A percentile compares a stretch with the other conserved stretches of the same genome.
Conservation (phyloP, 805 yeast genomes). For the Cyberlindnera petersonii region DNA sequence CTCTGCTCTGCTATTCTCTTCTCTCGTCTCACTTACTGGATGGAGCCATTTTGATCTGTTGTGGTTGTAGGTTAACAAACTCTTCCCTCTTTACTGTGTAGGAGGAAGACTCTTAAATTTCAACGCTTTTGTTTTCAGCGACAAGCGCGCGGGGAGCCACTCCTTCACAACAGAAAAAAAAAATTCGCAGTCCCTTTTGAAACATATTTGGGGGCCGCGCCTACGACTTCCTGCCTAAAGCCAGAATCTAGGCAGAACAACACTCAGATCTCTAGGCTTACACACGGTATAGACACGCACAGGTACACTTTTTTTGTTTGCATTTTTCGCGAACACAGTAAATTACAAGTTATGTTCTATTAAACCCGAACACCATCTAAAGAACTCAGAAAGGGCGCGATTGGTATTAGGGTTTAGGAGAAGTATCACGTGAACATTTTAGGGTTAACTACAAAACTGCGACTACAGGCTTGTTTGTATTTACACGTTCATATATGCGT, state of each 20-base stretch:
- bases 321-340: too few species aligned
- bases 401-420: constrained; percentile 9
- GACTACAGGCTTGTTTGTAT: constrained; percentile 2
- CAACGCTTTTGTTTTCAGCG: constrained; percentile 18
- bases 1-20: constrained; percentile 1
- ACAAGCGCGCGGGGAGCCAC: constrained; percentile 1
- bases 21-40: constrained; percentile 36
- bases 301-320: neutral
- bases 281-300: constrained; percentile 12
- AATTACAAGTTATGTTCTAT: too few species aligned
- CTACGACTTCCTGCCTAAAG: too few species aligned
- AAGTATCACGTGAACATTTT: constrained; percentile 14
- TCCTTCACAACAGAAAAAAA: constrained; percentile 6
- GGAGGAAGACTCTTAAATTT: constrained; percentile 15
- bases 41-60: constrained; percentile 41
- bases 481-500: constrained; percentile 7
- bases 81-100: constrained; percentile 7
- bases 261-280: constrained; percentile 6
- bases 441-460: constrained; percentile 5
- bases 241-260: constrained; percentile 4
- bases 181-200: constrained; percentile 18
- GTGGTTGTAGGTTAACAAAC: constrained; percentile 9
- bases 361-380: constrained; percentile 16
- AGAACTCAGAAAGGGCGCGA: neutral
- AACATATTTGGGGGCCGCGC: neutral